phyloP scores from a whole-genome alignment of 768 basidiomycete genomes.

The Pisolithus tinctorius region DNA sequence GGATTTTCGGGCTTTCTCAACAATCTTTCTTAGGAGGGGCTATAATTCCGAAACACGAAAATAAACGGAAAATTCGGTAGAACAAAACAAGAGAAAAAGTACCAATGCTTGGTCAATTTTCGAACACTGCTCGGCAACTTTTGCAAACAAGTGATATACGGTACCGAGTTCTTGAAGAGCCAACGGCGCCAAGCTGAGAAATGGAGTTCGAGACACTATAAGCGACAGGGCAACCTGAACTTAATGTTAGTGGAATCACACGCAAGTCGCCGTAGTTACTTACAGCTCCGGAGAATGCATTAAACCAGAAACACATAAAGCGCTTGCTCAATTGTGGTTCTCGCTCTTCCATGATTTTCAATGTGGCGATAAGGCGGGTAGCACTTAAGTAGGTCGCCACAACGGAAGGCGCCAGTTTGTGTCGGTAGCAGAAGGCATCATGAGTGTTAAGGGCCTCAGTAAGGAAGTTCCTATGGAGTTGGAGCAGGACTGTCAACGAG shows the following conservation, averaged over 20 bases:
- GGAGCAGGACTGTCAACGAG: conserved; percentile 46
- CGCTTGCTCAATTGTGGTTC: conserved; percentile 57
- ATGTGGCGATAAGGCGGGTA: conserved; percentile 48
- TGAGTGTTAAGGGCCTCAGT: conserved; percentile 54
- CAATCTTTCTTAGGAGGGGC: conserved; percentile 52
- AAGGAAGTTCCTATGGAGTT: conserved; percentile 63
- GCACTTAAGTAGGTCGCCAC: conserved; percentile 61
- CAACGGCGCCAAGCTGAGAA: conserved; percentile 47
- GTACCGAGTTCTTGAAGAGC: conserved; percentile 58
- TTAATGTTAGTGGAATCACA: background rate
- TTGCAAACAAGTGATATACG: conserved; percentile 49
- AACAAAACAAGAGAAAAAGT: background rate
- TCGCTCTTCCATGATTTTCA: conserved; percentile 49
- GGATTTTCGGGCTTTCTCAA: conserved; percentile 42
- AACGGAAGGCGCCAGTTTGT: conserved; percentile 62
- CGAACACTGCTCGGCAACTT: conserved; percentile 52
- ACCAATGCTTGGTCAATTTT: conserved; percentile 57
- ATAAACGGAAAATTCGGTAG: background rate
- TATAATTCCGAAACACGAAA: conserved; percentile 17
- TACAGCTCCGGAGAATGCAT: conserved; percentile 66
- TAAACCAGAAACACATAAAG: conserved; percentile 70
- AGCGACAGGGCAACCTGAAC: conserved; percentile 56
- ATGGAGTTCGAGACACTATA: conserved; percentile 56
- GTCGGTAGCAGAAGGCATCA: conserved; percentile 49
- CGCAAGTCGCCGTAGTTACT: conserved; percentile 18